Evolutionary conservation across 768 basidiomycete species (phyloP), one percentile per base, ranked within the genome.

Genomic region (Coprinellus micaceus): DNA sequence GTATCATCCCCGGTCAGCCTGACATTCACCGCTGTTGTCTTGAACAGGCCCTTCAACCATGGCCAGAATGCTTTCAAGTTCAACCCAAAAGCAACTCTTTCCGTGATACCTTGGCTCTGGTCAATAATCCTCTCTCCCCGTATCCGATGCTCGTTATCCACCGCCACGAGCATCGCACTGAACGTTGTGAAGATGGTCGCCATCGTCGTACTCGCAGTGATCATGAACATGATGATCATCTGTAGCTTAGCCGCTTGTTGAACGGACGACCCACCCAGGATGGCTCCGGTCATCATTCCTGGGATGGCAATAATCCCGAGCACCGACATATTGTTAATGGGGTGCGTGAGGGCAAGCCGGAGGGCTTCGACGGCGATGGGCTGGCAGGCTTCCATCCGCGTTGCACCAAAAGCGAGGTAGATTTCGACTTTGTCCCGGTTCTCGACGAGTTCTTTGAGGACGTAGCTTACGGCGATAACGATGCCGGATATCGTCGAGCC

Each of bases 161-260:
- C 81, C 5, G 87, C 77, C 13, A 87, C 77, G 3, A 67, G 66
- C 7, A 94, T 77, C 6, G 83, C 77, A 40, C 84, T 71, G 54
- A 85, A 69, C 0, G 86, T 85, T 2, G 83, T 81, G 51, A 81
- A 72, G 53, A 91, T 84, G 2, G 85, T 78, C 12, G 88, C 82
- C 24, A 95, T 78, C 0, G 86, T 82, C 0, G 88, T 88, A 56
- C 84, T 81, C 0, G 91, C 85, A 2, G 86, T 85, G 44, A 94
- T 91, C 88, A 94, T 90, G 71, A 95, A 94, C 85, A 94, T 90
- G 72, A 95, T 91, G 56, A 95, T 85, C 87, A 94, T 94, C 63
- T 94, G 94, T 15, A 94, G 73, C 51, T 85, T 83, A 2, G 90
- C 90, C 0, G 93, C 94, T 69, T 92, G 91, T 19, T 90, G 79